These are phyloP conservation scores for Chamaecrista fasciculata DNA, from an alignment of 306 rosid genomes.

Conservation along the genomic window DNA sequence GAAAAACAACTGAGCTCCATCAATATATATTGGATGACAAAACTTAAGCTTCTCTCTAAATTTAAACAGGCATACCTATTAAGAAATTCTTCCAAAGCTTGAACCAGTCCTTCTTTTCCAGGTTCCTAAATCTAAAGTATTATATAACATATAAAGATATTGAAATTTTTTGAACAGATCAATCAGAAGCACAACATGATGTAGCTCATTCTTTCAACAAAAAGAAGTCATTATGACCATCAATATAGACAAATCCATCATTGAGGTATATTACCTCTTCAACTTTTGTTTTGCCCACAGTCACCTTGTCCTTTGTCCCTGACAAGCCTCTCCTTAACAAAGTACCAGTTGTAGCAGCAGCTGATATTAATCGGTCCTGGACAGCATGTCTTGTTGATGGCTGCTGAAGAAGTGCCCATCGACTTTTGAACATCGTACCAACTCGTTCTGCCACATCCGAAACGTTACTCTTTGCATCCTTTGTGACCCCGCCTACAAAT, in stretches of 20 bases:
- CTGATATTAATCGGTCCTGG: conserved; percentile 84
- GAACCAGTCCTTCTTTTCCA: background rate
- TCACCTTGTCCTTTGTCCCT: conserved; percentile 89
- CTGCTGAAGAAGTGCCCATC: conserved; percentile 85
- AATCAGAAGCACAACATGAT: background rate
- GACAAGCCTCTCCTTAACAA: conserved; percentile 71
- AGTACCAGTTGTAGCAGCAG: conserved; percentile 84
- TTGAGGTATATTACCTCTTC: conserved; percentile 69
- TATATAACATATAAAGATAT: background rate
- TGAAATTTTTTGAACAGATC: background rate
- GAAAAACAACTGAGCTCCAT: background rate
- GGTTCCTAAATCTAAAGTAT: background rate
- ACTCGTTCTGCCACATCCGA: conserved; percentile 75
- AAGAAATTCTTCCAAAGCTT: background rate
- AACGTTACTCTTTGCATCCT: conserved; percentile 85
- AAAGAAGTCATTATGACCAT: background rate
- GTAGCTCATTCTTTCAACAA: background rate
- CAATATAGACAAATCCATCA: conserved; percentile 13
- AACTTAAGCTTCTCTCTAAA: too few species aligned
- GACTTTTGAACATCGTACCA: conserved; percentile 71
- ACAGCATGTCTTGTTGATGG: conserved; percentile 89
- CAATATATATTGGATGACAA: background rate
- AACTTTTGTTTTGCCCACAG: conserved; percentile 81
- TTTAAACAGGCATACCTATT: background rate
- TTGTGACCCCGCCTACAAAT: conserved; percentile 85